These are phyloP conservation scores for Themeda triandra DNA, from an alignment of 176 grass and related monocot species.

Conservation along the genomic window DNA sequence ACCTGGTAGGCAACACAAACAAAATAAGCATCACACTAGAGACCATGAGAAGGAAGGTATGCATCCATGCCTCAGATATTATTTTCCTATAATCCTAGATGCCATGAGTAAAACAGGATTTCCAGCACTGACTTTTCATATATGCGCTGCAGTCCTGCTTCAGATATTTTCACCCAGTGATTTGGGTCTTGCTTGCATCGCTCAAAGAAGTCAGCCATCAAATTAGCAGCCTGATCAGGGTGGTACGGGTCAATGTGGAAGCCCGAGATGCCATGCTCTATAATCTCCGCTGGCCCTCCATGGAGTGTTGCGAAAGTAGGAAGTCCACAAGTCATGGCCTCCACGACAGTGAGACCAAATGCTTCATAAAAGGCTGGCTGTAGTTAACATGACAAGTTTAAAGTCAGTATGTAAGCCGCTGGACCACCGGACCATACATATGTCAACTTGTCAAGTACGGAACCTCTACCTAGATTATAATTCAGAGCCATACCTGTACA, in stretches of 20 bases:
- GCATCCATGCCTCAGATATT: not conserved
- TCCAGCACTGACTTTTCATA: constrained; percentile 59
- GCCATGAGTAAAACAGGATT: not conserved
- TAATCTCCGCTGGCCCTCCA: constrained; percentile 94
- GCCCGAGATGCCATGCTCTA: constrained; percentile 77
- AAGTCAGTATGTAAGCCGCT: constrained; percentile 6
- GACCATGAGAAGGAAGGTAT: not conserved
- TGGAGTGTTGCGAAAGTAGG: constrained; percentile 92
- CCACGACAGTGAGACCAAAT: constrained; percentile 91
- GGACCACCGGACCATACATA: not conserved
- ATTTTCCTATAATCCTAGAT: not conserved
- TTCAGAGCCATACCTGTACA: constrained; percentile 62
- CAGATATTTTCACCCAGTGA: constrained; percentile 64
- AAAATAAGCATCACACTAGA: constrained; percentile 3
- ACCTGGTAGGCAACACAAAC: constrained; percentile 38
- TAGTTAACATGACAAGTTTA: not conserved
- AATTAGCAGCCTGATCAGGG: constrained; percentile 57
- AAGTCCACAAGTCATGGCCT: constrained; percentile 85
- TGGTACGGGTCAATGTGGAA: constrained; percentile 97
- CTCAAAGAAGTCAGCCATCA: constrained; percentile 82
- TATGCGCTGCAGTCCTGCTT: constrained; percentile 59
- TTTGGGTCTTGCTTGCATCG: constrained; percentile 55
- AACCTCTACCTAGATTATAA: not conserved
- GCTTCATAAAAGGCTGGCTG: constrained; percentile 97
- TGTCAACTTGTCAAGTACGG: not conserved